Base-by-base conservation (phyloP, 1,139 yeast species). In the Yamadazyma songkhlaensis region DNA sequence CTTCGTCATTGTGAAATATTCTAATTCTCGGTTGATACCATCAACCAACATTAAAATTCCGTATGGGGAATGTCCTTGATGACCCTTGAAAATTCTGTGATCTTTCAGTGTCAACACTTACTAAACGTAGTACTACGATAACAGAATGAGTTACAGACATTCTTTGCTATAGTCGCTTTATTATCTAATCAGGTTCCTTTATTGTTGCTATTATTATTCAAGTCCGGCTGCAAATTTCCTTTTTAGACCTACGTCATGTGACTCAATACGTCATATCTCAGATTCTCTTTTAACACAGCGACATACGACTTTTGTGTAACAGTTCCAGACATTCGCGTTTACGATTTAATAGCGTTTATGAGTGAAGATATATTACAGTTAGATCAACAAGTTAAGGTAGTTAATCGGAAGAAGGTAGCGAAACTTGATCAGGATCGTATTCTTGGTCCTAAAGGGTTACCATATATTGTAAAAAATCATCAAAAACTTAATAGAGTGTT, bases 381-480 rank as follows among this genome's bases (percentile, higher is more conserved):
- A 12, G 74, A 70, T 38, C 60, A 61, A 53, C 62, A 67, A 40
- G 58, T 70, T 47, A 66, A 65, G 39, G 56, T 64, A 24, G 55
- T 61, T 13, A 57, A 57, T 31, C 46, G 67, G 28, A 52, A 56
- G 23, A 61, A 63, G 39, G 49, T 62, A 6, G 68, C 77, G 15
- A 72, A 66, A 42, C 52, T 79, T 25, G 78, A 77, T 29, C 72
- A 75, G 37, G 77, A 74, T 21, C 63, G 77, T 37, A 57, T 80
- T 14, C 55, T 77, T 39, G 65, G 72, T 24, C 51, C 53, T 12
- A 64, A 65, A 20, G 85, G 85, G 0, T 51, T 80, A 35, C 70
- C 73, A 10, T 69, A 71, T 45, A 48, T 79, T 23, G 53, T 66
- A 30, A 62, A 65, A 39, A 67, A 73, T 47, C 62, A 67, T 35